A percentile compares a stretch with the other conserved stretches of the same genome.
These are phyloP conservation scores for Talaromyces atroroseus DNA, from an alignment of 2,329 filamentous ascomycete genomes.

Conservation along the genomic window DNA sequence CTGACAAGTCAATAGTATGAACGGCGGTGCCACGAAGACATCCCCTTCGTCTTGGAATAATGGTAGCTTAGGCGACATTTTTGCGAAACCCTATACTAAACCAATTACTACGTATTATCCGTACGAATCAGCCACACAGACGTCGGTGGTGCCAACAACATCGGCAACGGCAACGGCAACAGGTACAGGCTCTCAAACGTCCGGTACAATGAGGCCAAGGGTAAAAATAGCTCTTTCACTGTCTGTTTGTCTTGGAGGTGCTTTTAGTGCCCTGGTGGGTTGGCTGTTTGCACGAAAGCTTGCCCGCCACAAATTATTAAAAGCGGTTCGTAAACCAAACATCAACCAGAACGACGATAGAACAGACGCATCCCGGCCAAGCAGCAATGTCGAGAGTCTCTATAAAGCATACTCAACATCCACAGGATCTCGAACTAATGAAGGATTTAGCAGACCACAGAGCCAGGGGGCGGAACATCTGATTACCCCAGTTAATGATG, in stretches of 20 bases:
- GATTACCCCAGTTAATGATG: background rate
- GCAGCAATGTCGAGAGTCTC: background rate
- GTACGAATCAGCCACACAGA: slow-evolving; percentile 34
- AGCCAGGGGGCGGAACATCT: background rate
- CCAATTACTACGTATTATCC: slow-evolving; percentile 57
- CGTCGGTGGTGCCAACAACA: background rate
- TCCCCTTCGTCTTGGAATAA: slow-evolving; percentile 43
- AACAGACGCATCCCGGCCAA: background rate
- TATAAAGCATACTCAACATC: background rate
- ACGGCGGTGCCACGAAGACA: slow-evolving; percentile 27
- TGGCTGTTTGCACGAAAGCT: background rate
- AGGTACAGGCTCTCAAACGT: background rate
- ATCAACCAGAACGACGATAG: background rate
- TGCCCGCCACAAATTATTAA: background rate
- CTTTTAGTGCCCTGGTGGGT: background rate
- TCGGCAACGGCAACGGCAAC: background rate
- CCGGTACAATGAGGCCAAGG: background rate
- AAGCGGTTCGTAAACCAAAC: background rate
- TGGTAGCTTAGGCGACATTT: slow-evolving; percentile 47
- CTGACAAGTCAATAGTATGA: slow-evolving; percentile 20
- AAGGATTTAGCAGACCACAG: background rate
- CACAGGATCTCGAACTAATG: background rate
- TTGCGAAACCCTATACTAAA: slow-evolving; percentile 51
- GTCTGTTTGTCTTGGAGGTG: background rate
- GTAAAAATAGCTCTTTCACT: background rate